phyloP scores from a whole-genome alignment of 306 rosid species.

The Arachis hypogaea region DNA sequence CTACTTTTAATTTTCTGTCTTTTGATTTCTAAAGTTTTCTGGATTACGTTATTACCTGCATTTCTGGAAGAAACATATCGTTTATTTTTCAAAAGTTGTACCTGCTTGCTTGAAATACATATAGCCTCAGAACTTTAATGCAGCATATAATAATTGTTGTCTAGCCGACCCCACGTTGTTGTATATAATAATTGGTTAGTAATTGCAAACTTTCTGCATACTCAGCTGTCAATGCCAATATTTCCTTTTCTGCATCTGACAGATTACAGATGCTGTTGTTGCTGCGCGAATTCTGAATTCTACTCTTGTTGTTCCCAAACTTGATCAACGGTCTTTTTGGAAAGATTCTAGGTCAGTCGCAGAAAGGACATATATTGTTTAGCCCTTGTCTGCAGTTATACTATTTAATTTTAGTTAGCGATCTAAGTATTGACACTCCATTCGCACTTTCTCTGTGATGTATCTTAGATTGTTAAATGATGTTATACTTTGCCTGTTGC shows the following conservation, averaged over 20 bases:
- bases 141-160: slow-evolving; percentile 19
- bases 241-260: slow-evolving; percentile 48
- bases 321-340: slow-evolving; percentile 96
- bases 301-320: slow-evolving; percentile 89
- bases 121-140: background rate
- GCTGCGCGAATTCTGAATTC: slow-evolving; percentile 96
- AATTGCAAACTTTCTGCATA: slow-evolving; percentile 32
- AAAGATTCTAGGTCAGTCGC: slow-evolving; percentile 86
- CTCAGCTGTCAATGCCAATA: slow-evolving; percentile 29
- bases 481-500: slow-evolving; percentile 52
- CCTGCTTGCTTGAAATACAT: background rate
- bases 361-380: slow-evolving; percentile 20
- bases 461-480: slow-evolving; percentile 9
- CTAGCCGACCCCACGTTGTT: background rate
- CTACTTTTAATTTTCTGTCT: background rate
- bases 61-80: slow-evolving; percentile 23
- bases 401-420: slow-evolving; percentile 27
- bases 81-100: slow-evolving; percentile 7
- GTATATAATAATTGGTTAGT: background rate
- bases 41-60: slow-evolving; percentile 12
- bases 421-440: slow-evolving; percentile 1
- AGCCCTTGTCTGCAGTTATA: slow-evolving; percentile 16
- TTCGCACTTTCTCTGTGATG: slow-evolving; percentile 14
- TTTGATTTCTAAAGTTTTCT: slow-evolving; percentile 10
- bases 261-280: slow-evolving; percentile 98